These are phyloP conservation scores for Taxillus chinensis DNA, from an alignment of 164 flowering plant species.

Conservation along the genomic window DNA sequence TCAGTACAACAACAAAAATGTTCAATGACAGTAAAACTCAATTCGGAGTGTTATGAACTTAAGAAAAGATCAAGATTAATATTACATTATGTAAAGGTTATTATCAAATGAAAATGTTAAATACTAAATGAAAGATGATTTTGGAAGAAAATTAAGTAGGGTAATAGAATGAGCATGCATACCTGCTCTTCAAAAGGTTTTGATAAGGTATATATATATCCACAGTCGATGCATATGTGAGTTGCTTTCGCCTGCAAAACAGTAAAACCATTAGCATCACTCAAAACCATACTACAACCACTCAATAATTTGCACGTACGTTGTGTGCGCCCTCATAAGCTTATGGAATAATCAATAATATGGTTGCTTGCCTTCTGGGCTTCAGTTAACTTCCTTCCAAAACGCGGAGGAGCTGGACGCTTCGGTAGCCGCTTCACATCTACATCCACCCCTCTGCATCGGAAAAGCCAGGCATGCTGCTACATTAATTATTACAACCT, in stretches of 20 bases:
- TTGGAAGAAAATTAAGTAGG: not conserved
- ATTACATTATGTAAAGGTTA: too few species aligned
- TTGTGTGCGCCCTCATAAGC: not conserved
- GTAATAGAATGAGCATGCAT: constrained; percentile 15
- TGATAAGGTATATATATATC: constrained; percentile 63
- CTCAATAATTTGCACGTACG: not conserved
- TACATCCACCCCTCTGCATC: constrained; percentile 57
- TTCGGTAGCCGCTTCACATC: constrained; percentile 85
- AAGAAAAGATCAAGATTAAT: too few species aligned
- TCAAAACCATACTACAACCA: not conserved
- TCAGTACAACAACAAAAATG: too few species aligned
- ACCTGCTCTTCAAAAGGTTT: constrained; percentile 96
- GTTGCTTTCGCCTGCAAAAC: constrained; percentile 81
- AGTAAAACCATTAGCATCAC: not conserved
- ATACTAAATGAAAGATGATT: too few species aligned
- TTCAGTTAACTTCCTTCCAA: constrained; percentile 86
- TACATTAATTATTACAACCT: too few species aligned
- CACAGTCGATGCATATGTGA: constrained; percentile 94
- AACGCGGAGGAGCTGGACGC: constrained; percentile 97
- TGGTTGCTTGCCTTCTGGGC: constrained; percentile 60
- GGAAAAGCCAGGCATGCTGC: not conserved
- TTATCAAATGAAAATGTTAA: too few species aligned
- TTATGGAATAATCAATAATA: not conserved
- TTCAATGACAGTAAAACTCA: too few species aligned
- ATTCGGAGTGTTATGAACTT: too few species aligned